These are phyloP conservation scores for Phytophthora citricola DNA, from an alignment of 352 stramenopile species.

Conservation along the genomic window DNA sequence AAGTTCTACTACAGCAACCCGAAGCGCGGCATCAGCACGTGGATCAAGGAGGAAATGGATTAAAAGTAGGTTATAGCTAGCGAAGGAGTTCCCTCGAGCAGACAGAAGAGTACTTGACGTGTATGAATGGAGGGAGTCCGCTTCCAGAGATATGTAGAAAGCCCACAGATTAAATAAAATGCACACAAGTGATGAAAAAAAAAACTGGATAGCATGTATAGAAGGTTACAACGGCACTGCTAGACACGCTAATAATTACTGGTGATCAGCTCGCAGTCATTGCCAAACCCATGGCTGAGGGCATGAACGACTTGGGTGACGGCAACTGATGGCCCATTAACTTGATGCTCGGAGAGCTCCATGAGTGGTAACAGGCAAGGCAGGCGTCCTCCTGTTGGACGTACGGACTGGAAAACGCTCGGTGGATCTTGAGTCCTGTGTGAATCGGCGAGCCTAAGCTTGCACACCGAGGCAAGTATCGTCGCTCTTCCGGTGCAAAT, in stretches of 20 bases:
- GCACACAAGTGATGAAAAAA: constrained; percentile 18
- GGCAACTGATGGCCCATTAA: constrained; percentile 11
- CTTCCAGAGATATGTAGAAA: constrained; percentile 39
- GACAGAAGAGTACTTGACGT: constrained; percentile 28
- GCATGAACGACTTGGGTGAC: constrained; percentile 21
- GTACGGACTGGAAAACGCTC: constrained; percentile 20
- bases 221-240: constrained; percentile 16
- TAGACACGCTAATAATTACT: constrained; percentile 27
- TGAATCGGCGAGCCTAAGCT: constrained; percentile 24
- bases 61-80: constrained; percentile 35
- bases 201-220: constrained; percentile 28
- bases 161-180: constrained; percentile 29
- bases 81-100: constrained; percentile 16
- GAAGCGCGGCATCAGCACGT: constrained; percentile 90
- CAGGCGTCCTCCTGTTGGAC: constrained; percentile 18
- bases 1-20: constrained; percentile 93
- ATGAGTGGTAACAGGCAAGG: constrained; percentile 11
- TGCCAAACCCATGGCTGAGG: constrained; percentile 17
- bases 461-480: constrained; percentile 19
- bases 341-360: constrained; percentile 24
- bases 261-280: constrained; percentile 26
- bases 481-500: constrained; percentile 27
- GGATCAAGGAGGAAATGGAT: constrained; percentile 89
- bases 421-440: constrained; percentile 32
- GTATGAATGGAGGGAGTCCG: constrained; percentile 33